Evolutionary conservation across 2,329 filamentous ascomycete species (phyloP).

Genomic region (Cadophora sp.): DNA sequence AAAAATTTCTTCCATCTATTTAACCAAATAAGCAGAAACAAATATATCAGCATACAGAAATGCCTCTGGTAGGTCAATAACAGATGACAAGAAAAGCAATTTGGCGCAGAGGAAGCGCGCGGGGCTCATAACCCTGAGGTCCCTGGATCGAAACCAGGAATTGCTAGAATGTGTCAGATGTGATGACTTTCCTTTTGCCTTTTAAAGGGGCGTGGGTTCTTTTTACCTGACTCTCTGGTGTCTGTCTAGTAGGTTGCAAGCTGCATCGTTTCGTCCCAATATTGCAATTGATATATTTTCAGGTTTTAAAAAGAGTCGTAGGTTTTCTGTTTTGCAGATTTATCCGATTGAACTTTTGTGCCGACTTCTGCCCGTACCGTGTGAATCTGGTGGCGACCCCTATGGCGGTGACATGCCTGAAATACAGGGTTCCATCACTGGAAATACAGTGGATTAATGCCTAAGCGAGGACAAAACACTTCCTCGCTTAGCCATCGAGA

Average conservation of each 20-base stretch:
- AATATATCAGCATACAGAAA: slow-evolving; percentile 4
- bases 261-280: too few relatives aligned
- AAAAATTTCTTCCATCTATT: not conserved
- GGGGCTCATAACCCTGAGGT: slow-evolving; percentile 28
- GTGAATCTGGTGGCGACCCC: not conserved
- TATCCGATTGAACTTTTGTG: not conserved
- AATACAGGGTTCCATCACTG: not conserved
- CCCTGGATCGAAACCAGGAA: slow-evolving; percentile 26
- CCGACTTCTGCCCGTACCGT: not conserved
- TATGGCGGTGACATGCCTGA: not conserved
- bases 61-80: not conserved
- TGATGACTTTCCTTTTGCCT: not conserved
- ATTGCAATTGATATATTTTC: too few relatives aligned
- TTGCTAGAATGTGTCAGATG: slow-evolving; percentile 15
- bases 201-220: not conserved
- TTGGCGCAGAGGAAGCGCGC: slow-evolving; percentile 28
- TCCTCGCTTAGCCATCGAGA: too few relatives aligned
- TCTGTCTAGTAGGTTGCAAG: not conserved
- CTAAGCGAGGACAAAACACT: too few relatives aligned
- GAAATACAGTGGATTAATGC: not conserved
- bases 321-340: too few relatives aligned
- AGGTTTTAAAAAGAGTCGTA: too few relatives aligned
- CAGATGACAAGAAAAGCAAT: slow-evolving; percentile 15
- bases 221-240: not conserved
- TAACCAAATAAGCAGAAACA: not conserved